Base-by-base conservation (phyloP, 2,329 filamentous ascomycete species). In the Colletotrichum australisinense region DNA sequence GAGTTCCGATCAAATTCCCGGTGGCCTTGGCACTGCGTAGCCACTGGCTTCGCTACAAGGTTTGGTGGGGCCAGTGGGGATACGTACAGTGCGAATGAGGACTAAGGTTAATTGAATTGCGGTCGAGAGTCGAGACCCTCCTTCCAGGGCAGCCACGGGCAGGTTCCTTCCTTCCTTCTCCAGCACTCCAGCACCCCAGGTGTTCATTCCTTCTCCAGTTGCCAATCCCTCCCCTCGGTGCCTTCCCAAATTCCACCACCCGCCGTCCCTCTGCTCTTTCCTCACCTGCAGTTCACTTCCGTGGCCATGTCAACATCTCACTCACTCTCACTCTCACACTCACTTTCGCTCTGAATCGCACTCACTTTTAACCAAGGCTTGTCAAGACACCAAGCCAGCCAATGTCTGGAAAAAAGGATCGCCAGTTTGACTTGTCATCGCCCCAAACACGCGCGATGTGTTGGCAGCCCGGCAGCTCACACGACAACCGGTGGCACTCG, bases 1-100 rank as follows among this genome's bases (percentile, higher is more conserved):
- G 35, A 26, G 70, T 70, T 65, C 55, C 60, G 62, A 70, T 55
- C 60, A 70, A 73, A 65, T 73, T 65, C 70, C 70, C 55, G 56
- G 28, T 12, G 35, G 70, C 56, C 70, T 73, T 73, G 70, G 70
- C 70, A 56, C 12, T 52, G 12, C 11, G 9, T 19, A 32, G 67
- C 26, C 30, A 70, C 59, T 73, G 67, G 70, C 14, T 35, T 57
- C 14, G 56, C 19, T 65, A 26, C 6, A 11, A 24, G 16, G 8
- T 6, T 7, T n/a, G 11, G 62, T 64, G 53, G 30, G 12, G 16
- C 8, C 22, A 8, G 3, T 16, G 58, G 69, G 52, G 11, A 9
- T 7, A 1, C 2, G 5, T 24, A 72, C 70, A 69, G 70, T 72
- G 70, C 35, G 66, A n/a, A 55, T 22, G 32, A 9, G 1, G 2